Evolutionary conservation across 2,329 filamentous ascomycete species (phyloP).

Genomic region (Byssochlamys sp.): DNA sequence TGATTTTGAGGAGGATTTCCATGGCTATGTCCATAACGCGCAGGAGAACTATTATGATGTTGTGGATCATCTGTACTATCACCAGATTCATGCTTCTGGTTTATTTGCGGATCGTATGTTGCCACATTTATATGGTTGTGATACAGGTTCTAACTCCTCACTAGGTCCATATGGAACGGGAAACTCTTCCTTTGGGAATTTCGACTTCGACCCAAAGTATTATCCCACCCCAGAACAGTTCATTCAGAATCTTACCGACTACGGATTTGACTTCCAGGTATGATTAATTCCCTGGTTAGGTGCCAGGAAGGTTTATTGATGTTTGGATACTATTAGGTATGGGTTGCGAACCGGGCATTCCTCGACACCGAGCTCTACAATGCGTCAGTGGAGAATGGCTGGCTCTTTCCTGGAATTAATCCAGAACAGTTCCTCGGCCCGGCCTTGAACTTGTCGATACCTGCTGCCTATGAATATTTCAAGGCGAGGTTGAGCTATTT

Average conservation of each 20-base stretch:
- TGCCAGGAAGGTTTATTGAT: not conserved
- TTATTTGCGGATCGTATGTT: not conserved
- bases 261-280: constrained; percentile 27
- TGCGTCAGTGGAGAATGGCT: constrained; percentile 15
- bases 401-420: constrained; percentile 22
- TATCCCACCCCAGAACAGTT: not conserved
- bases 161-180: not conserved
- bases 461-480: constrained; percentile 26
- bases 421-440: constrained; percentile 21
- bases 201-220: not conserved
- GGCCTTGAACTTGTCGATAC: constrained; percentile 29
- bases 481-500: constrained; percentile 20
- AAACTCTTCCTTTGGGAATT: not conserved
- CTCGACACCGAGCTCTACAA: constrained; percentile 25
- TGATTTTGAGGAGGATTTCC: constrained; percentile 1
- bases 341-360: constrained; percentile 29
- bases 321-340: constrained; percentile 4
- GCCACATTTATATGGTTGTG: not conserved
- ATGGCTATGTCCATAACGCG: not conserved
- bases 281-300: not conserved
- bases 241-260: constrained; percentile 1
- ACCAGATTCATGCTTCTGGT: not conserved
- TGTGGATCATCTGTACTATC: constrained; percentile 1
- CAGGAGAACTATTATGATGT: constrained; percentile 1
- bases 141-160: not conserved